phyloP scores from a whole-genome alignment of 192 early-diverging fungal species.

The Entophlyctis luteolus region DNA sequence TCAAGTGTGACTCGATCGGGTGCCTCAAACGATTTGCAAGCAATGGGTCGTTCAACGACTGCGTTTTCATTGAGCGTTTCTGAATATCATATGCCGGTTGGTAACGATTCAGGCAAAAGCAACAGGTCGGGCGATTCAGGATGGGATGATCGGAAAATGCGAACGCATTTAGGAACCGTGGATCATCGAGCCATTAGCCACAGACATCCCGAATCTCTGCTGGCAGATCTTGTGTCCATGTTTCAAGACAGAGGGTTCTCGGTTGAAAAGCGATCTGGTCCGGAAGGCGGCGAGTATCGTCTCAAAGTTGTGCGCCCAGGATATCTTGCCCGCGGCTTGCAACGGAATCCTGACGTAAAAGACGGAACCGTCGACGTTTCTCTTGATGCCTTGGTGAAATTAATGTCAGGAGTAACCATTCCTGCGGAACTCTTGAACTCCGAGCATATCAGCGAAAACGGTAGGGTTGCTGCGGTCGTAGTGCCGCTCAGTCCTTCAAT shows the following conservation, averaged over 20 bases:
- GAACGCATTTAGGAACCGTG: slow-evolving; percentile 10
- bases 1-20: too few relatives aligned
- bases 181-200: slow-evolving; percentile 23
- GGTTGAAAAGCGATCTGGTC: neutral
- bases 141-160: slow-evolving; percentile 5
- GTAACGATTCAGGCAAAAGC: too few relatives aligned
- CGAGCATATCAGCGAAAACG: too few relatives aligned
- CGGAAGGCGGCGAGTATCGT: slow-evolving; percentile 14
- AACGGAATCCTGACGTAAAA: neutral
- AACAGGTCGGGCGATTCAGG: neutral
- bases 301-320: slow-evolving; percentile 12
- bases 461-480: neutral
- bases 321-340: slow-evolving; percentile 2
- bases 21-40: too few relatives aligned
- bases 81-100: slow-evolving; percentile 18
- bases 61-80: slow-evolving; percentile 17
- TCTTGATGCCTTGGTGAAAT: neutral
- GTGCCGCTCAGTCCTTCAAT: neutral
- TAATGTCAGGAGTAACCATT: slow-evolving; percentile 2
- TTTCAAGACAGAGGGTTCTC: slow-evolving; percentile 10
- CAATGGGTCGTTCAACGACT: neutral
- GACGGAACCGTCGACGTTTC: neutral
- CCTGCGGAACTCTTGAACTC: neutral
- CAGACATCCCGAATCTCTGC: slow-evolving; percentile 12
- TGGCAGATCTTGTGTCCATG: slow-evolving; percentile 16